phyloP scores from a whole-genome alignment of 2,329 filamentous ascomycete genomes.

The Incumbomyces lentus region DNA sequence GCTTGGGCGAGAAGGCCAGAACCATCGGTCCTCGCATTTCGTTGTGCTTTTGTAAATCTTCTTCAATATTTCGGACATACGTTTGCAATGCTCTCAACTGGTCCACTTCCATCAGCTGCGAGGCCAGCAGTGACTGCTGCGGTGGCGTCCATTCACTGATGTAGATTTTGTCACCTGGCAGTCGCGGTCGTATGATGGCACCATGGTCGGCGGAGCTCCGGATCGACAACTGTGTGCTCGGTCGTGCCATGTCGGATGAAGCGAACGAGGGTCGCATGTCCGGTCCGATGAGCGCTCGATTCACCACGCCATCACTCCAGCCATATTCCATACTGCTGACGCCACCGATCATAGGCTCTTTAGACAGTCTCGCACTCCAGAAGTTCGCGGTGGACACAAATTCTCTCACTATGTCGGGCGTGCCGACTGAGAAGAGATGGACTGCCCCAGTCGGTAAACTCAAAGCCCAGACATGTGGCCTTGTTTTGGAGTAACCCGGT shows the following conservation, averaged over 20 bases:
- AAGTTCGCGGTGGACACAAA: constrained; percentile 94
- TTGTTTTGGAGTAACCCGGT: constrained; percentile 81
- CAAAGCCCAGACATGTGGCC: constrained; percentile 88
- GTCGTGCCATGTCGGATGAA: constrained; percentile 29
- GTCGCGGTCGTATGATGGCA: constrained; percentile 49
- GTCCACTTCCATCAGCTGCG: constrained; percentile 64
- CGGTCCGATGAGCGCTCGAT: constrained; percentile 59
- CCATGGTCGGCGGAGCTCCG: constrained; percentile 58
- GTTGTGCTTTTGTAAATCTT: constrained; percentile 78
- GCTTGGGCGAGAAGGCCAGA: constrained; percentile 76
- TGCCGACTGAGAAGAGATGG: constrained; percentile 96
- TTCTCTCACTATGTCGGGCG: constrained; percentile 84
- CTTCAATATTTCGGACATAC: constrained; percentile 79
- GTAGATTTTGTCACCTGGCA: constrained; percentile 73
- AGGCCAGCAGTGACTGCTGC: constrained; percentile 79
- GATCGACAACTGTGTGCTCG: constrained; percentile 52
- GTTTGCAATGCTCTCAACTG: constrained; percentile 64
- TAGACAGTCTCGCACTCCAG: constrained; percentile 90
- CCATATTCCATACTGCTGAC: constrained; percentile 97
- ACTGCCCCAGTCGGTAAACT: constrained; percentile 87
- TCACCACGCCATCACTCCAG: constrained; percentile 79
- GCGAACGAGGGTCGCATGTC: constrained; percentile 15
- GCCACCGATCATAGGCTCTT: constrained; percentile 82
- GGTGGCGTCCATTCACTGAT: constrained; percentile 87
- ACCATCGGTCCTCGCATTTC: constrained; percentile 78